Evolutionary conservation across 2,329 filamentous ascomycete genomes (phyloP), one percentile per base, ranked within the genome.

Genomic region (Pyricularia sp.): DNA sequence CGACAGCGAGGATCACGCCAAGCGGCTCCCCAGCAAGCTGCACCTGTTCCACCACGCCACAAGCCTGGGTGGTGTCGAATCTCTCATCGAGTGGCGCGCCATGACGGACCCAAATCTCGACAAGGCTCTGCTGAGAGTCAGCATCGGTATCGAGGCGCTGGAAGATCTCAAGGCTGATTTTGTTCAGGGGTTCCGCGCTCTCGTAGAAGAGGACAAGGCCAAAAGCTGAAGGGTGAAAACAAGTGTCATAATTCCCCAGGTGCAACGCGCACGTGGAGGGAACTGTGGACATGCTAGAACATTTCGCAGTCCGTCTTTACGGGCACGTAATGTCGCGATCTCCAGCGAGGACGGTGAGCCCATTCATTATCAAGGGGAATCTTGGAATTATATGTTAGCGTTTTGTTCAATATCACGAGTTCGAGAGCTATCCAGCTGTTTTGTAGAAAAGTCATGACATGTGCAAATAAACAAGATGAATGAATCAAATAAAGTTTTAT

Each of bases 21-120:
- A 84, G 72, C 78, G 81, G 33, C 79, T 99, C 71, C 95, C 95
- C 3, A 91, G 90, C 75, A 91, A 92, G 78, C 80, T 98, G 77
- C 77, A 83, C 2, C 84, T 97, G 64, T 98, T 98, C 82, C 92
- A 97, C 74, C 95, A 99, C 79, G 95, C 95, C 6, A 99, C 95
- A 2, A 96, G 92, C 78, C 80, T 98, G 31, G 95, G 95, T 2
- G 94, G 95, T 4, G 93, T 98, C 11, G 95, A 98, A 85, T 95
- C 92, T 75, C 80, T 98, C 81, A 94, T 99, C 73, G 95, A 99
- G 85, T 99, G 95, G 95, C 85, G 95, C 70, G 87, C 91, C 65
- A 95, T 99, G 92, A 90, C 89, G 70, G 95, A 99, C 82, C 74
- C 79, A 3, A 83, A 78, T 0, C 89, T 96, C 58, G 92, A 96